Percentiles rank a stretch among this genome's conserved stretches.
Conservation (phyloP, 352 stramenopile genomes). For the Phytophthora cactorum region DNA sequence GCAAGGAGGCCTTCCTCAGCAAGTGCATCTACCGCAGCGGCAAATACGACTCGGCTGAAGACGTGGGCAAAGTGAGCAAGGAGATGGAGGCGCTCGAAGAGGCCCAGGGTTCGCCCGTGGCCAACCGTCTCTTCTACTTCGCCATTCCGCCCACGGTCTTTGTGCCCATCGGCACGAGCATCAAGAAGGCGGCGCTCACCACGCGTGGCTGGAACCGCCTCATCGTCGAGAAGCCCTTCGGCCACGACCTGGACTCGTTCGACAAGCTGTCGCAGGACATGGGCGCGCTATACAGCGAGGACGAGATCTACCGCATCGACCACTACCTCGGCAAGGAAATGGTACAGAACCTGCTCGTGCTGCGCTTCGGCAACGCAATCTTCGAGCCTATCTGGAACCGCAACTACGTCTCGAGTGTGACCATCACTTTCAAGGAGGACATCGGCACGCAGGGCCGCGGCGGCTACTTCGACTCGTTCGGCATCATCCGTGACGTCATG, state of each 20-base stretch:
- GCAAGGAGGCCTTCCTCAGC: conserved; percentile 75
- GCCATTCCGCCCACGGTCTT: conserved; percentile 97
- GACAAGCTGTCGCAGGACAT: conserved; percentile 92
- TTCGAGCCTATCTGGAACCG: conserved; percentile 98
- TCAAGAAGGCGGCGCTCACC: conserved; percentile 92
- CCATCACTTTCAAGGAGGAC: conserved; percentile 98
- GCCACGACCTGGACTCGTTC: conserved; percentile 94
- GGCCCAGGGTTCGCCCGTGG: conserved; percentile 48
- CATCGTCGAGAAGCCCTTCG: conserved; percentile 99
- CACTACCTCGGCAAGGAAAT: conserved; percentile 98
- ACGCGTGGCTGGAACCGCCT: conserved; percentile 94
- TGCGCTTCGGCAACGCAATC: conserved; percentile 97
- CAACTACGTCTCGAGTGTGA: conserved; percentile 95
- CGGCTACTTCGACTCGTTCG: conserved; percentile 98
- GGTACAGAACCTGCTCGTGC: conserved; percentile 97
- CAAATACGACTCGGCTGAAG: conserved; percentile 86
- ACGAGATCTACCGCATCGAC: conserved; percentile 98
- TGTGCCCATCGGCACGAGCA: conserved; percentile 91
- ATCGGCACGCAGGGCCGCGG: conserved; percentile 96
- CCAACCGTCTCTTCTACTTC: conserved; percentile 96
- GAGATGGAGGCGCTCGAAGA: conserved; percentile 77
- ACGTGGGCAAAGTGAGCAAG: conserved; percentile 71
- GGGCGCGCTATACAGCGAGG: conserved; percentile 75
- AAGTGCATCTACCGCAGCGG: conserved; percentile 84
- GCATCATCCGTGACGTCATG: conserved; percentile 99